phyloP scores from a whole-genome alignment of 1,284 basidiomycete species.

The Golubevia pallescens region DNA sequence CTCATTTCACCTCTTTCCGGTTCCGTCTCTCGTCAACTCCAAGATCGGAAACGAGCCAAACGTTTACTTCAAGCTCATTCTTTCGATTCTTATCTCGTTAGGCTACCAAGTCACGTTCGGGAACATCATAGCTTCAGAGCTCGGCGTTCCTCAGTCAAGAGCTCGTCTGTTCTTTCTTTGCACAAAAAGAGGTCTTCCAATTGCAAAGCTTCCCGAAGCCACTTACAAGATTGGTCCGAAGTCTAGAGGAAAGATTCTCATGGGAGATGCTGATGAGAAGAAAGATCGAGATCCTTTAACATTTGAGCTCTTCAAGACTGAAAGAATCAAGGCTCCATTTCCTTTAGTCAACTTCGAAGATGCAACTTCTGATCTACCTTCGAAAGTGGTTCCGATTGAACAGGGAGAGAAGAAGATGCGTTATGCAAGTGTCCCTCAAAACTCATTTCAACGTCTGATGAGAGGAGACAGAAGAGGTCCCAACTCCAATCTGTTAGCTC shows the following conservation, averaged over 20 bases:
- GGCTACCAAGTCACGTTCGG: background rate
- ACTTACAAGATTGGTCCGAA: background rate
- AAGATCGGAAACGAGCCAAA: background rate
- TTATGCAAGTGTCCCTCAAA: background rate
- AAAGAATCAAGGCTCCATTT: background rate
- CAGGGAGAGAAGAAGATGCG: background rate
- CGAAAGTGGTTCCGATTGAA: background rate
- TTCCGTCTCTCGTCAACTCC: background rate
- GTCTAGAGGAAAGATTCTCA: background rate
- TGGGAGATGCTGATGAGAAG: background rate
- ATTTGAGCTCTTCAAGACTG: background rate
- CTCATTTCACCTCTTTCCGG: background rate
- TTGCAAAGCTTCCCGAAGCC: background rate
- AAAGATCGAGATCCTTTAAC: background rate
- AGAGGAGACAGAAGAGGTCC: background rate
- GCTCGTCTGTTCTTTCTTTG: background rate
- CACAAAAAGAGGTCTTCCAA: background rate
- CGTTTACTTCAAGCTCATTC: background rate
- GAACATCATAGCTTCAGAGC: background rate
- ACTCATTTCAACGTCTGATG: background rate
- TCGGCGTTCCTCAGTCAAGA: background rate
- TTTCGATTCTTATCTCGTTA: background rate
- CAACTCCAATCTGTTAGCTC: background rate
- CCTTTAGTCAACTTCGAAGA: background rate
- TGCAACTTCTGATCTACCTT: background rate